phyloP scores from a whole-genome alignment of 1,139 yeast species.

The Sugiyamaella castrensis region DNA sequence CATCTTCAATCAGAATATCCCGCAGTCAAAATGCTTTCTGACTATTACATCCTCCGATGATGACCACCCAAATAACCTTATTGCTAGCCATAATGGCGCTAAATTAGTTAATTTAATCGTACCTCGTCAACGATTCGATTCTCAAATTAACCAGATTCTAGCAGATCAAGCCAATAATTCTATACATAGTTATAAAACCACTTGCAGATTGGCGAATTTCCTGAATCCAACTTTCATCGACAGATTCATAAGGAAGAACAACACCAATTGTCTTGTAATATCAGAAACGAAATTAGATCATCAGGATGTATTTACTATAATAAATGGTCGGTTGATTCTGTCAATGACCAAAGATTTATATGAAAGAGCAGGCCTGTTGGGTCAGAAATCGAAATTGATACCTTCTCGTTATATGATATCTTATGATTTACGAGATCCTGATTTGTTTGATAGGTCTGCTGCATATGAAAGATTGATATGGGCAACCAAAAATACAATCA shows the following conservation, averaged over 20 bases:
- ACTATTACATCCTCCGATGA: constrained; percentile 8
- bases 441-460: constrained; percentile 12
- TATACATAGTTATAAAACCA: constrained; percentile 5
- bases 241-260: constrained; percentile 3
- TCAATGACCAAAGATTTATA: constrained; percentile 36
- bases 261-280: constrained; percentile 16
- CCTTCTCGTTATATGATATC: constrained; percentile 15
- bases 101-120: constrained; percentile 13
- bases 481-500: constrained; percentile 38
- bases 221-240: constrained; percentile 7
- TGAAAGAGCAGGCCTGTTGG: constrained; percentile 36
- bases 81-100: constrained; percentile 11
- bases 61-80: background rate
- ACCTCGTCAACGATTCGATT: background rate
- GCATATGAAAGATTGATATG: constrained; percentile 39
- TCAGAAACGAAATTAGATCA: constrained; percentile 33
- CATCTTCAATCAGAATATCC: constrained; percentile 2
- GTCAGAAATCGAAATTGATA: constrained; percentile 23
- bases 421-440: constrained; percentile 9
- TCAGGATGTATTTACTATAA: constrained; percentile 36
- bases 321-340: constrained; percentile 32
- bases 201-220: constrained; percentile 6
- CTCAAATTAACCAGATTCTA: background rate
- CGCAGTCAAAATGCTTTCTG: constrained; percentile 23
- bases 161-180: background rate